These are phyloP conservation scores for Tulasnella sp. DNA, from an alignment of 768 basidiomycete genomes.

Conservation along the genomic window DNA sequence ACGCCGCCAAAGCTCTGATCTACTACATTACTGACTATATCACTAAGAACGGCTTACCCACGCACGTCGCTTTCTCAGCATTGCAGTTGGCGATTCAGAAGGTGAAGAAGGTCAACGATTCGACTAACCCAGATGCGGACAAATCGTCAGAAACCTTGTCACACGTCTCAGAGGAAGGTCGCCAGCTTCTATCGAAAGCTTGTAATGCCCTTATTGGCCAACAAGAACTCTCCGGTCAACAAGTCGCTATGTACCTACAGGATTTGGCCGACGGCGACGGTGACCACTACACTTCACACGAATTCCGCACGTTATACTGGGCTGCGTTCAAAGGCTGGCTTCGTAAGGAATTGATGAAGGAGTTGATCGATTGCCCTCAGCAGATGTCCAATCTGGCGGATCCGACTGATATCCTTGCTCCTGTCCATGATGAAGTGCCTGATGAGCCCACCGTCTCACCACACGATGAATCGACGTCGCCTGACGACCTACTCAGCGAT, in stretches of 20 bases:
- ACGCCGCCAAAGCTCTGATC: conserved; percentile 48
- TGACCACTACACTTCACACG: background rate
- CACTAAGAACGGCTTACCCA: conserved; percentile 50
- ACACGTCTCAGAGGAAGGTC: no score
- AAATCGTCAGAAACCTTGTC: no score
- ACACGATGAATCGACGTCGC: no score
- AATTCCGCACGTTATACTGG: background rate
- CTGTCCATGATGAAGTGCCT: no score
- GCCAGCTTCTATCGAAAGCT: background rate
- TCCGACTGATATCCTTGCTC: no score
- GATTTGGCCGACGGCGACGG: background rate
- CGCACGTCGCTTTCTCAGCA: conserved; percentile 49
- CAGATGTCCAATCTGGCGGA: no score
- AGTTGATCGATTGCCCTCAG: no score
- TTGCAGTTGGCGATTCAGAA: conserved; percentile 44
- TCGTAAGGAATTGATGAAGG: no score
- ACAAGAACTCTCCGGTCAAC: background rate
- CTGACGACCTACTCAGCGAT: no score
- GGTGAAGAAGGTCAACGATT: no score
- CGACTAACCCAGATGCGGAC: no score
- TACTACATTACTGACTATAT: conserved; percentile 59
- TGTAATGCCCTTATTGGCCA: background rate
- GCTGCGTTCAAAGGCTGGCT: background rate
- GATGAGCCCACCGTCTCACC: no score
- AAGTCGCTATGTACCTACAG: background rate